Base-by-base conservation (phyloP, 305 asterid species). In the Fraxinus floribunda region DNA sequence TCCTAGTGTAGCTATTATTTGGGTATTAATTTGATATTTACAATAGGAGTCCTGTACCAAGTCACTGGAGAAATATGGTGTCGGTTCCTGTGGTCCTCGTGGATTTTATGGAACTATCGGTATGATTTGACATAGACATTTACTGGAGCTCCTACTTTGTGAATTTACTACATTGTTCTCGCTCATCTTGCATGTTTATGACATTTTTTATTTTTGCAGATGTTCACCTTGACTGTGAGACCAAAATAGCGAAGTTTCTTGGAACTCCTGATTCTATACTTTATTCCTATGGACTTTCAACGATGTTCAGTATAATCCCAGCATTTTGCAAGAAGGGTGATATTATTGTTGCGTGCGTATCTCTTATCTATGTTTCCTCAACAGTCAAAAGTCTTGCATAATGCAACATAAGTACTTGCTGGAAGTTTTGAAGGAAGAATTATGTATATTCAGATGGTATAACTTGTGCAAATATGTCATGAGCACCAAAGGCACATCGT, bases 1-100 rank as follows among this genome's bases (percentile, higher is more conserved):
- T 76, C 83, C 79, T 85, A 16, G 49, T 24, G 16, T 70, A 22
- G 60, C 80, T 79, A 62, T 84, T 66, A 46, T 52, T 36, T 87
- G 20, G 68, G 60, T 44, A 26, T 41, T 75, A 72, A 71, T 77
- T 81, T 91, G 79, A 87, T 83, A 75, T 82, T 36, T 66, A 80
- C 71, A 62, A 84, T 94, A 96, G 99, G 97, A 94, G n/a, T 89
- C 99, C 16, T 93, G 99, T 84, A 93, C 93, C 80, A 90, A 83
- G 87, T 91, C 99, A 70, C 85, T 96, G 89, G 98, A 93, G 90
- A 94, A 96, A 90, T 96, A 96, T 84, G 99, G 99, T 84, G 99
- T 96, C 72, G 99, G 99, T 79, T 96, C 99, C 77, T 96, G 99
- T 84, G 99, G 99, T 81, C 98, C 98, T 86, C 99, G 98, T 86